Evolutionary conservation across 2,329 filamentous ascomycete genomes (phyloP), one percentile per base, ranked within the genome.

Genomic region (Tothia fuscella): DNA sequence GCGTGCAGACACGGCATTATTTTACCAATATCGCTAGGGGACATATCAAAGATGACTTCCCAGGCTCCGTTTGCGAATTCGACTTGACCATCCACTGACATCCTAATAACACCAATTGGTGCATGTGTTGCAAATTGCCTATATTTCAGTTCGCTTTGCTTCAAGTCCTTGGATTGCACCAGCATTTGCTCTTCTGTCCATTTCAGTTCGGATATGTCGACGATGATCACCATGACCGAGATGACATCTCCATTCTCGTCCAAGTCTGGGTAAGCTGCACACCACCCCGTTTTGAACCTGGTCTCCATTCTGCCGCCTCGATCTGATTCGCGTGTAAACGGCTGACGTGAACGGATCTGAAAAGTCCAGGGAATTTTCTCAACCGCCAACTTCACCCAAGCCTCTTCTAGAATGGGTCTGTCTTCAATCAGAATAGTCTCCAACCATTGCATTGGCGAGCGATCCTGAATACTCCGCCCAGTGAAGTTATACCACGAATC

Each of bases 131-230:
- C 43, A 32, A 45, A 45, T 16, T 20, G 29, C 21, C 39, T 25
- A 12, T 36, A 45, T 16, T 42, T 45, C 13, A 41, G 14, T 20
- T 45, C 43, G 19, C 43, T 45, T 17, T 41, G 38, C 31, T 45
- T 31, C n/a, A 45, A 16, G 30, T 45, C 43, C 3, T 21, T 21
- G 1, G 43, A 35, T 6, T 26, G 43, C 10, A 36, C 19, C 3
- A 20, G 31, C 20, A 45, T 6, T 17, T 41, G 30, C 14, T 41
- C 38, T 24, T 45, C 43, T 10, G 20, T 25, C 16, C 17, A 19
- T 32, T 46, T 46, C 22, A 39, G 42, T 19, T 35, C 37, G 10
- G 44, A 44, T 20, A 46, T 46, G 16, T 46, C 44, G 4, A 35
- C 42, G 3, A 41, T 36, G n/a, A 42, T 44, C 4, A 25, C 22